These are phyloP conservation scores for Phialophora expanda DNA, from an alignment of 2,329 filamentous ascomycete species.

Conservation along the genomic window DNA sequence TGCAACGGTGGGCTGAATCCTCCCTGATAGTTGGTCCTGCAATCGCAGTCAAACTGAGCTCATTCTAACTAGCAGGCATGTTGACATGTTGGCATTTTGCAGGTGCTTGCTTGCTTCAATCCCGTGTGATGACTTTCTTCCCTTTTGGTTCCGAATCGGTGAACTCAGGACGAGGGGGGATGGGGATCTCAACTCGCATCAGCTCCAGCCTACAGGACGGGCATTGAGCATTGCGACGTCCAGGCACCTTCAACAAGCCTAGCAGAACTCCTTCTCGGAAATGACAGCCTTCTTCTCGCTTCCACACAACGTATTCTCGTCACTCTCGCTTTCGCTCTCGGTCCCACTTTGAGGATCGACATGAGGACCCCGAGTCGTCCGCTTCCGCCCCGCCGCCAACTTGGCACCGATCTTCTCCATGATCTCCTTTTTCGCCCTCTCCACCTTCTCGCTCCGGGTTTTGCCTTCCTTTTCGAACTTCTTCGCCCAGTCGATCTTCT, in stretches of 20 bases:
- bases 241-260: background rate
- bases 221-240: no score
- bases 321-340: background rate
- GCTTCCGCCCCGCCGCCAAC: background rate
- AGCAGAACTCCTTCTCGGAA: conserved; percentile 21
- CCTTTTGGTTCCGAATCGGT: no score
- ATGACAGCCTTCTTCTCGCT: conserved; percentile 6
- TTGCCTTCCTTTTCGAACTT: conserved; percentile 27
- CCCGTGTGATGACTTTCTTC: no score
- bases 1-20: no score
- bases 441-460: conserved; percentile 18
- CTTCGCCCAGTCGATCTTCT: conserved; percentile 31
- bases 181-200: no score
- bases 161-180: no score
- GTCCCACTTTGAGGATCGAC: background rate
- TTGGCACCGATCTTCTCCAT: background rate
- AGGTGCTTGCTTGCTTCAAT: no score
- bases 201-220: no score
- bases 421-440: conserved; percentile 15
- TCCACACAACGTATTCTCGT: conserved; percentile 7
- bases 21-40: no score
- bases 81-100: no score
- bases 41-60: no score
- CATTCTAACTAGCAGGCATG: no score
- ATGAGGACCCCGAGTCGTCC: background rate